Conservation (phyloP, 1,284 basidiomycete genomes). For the Apiotrichum montevideense region DNA sequence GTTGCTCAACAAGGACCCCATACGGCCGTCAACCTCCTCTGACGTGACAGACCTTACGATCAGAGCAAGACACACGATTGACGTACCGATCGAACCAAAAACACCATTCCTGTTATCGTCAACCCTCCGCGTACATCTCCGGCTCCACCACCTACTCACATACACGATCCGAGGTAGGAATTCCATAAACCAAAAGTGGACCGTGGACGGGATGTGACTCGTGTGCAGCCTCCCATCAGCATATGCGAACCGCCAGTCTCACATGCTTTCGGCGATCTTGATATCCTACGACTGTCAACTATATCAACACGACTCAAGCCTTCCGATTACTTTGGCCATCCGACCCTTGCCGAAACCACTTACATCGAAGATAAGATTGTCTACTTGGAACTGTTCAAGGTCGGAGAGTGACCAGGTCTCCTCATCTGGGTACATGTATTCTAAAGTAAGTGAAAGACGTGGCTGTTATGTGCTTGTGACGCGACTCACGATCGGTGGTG, state of each 20-base stretch:
- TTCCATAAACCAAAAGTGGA: slow-evolving; percentile 14
- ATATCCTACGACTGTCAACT: slow-evolving; percentile 10
- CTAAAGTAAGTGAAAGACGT: slow-evolving; percentile 2
- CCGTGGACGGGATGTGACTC: slow-evolving; percentile 2
- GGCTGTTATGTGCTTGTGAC: too few relatives aligned
- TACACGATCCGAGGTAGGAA: slow-evolving; percentile 13
- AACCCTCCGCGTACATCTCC: background rate
- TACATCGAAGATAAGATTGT: slow-evolving; percentile 17
- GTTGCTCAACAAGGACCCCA: slow-evolving; percentile 6
- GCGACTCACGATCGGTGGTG: background rate
- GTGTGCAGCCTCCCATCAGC: slow-evolving; percentile 7
- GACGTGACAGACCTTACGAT: slow-evolving; percentile 8
- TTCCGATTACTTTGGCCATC: background rate
- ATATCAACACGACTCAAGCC: background rate
- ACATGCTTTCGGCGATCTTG: slow-evolving; percentile 20
- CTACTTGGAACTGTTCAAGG: slow-evolving; percentile 15
- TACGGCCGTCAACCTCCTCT: slow-evolving; percentile 12
- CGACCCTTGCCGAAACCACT: background rate
- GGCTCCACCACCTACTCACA: background rate
- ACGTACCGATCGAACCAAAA: slow-evolving; percentile 21
- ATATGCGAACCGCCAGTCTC: background rate
- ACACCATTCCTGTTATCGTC: slow-evolving; percentile 15
- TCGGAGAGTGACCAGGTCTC: slow-evolving; percentile 11
- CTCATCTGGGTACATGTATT: slow-evolving; percentile 15
- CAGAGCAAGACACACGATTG: background rate